Base-by-base conservation (phyloP, 2,329 filamentous ascomycete genomes). In the Hymenoscyphus linearis region DNA sequence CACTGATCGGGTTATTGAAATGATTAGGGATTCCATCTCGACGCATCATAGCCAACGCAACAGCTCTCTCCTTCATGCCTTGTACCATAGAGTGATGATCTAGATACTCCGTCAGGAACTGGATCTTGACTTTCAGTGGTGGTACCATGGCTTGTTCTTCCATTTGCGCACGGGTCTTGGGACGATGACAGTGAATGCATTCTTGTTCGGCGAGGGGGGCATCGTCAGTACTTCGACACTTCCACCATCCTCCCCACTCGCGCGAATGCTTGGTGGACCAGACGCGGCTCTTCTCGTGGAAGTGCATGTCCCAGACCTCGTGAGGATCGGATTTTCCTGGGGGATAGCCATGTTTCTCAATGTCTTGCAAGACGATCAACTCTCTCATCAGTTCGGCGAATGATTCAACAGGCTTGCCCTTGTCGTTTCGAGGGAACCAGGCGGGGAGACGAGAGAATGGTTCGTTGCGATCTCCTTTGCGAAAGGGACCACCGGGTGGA, bases 181-280 rank as follows among this genome's bases (percentile, higher is more conserved):
- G 54, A 16, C 22, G 52, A 60, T 64, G 62, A 27, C 65, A 68
- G 10, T 64, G 60, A 7, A 44, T 25, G 34, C 68, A 71, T 6
- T 26, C 62, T 40, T 12, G 52, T 57, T 71, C 69, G 4, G 58
- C 65, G 4, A 36, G 36, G 10, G 64, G 62, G 5, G 66, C 67
- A n/a, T 62, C 31, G 2, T 31, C 31, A 14, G 60, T 65, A 13
- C 7, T 60, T 34, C 68, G 56, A 34, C 71, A 72, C 44, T 65
- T 69, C 69, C 69, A 71, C 69, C 69, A 72, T 22, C 70, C 69
- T 3, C 65, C 66, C 6, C 35, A 53, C 25, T 57, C 52, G 7
- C 65, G 60, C 4, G 59, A 55, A 55, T 59, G 60, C n/a, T 55
- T 37, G 31, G 60, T 62, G 14, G n/a, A 60, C 71, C 70, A 73